Evolutionary conservation across 2,329 filamentous ascomycete species (phyloP).

Genomic region (Fusarium sp.): DNA sequence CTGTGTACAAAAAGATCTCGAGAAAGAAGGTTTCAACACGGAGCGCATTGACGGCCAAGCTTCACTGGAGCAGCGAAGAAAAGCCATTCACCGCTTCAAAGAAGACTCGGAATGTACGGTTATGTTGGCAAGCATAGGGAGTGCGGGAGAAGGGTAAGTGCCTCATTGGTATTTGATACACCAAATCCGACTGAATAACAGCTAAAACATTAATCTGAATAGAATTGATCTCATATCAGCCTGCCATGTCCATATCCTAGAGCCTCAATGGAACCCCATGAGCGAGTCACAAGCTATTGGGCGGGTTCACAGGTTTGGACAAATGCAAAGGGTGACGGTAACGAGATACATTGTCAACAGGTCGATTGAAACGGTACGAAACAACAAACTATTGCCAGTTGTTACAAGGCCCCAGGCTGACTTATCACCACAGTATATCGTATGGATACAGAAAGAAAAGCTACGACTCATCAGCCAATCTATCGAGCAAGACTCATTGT

Average conservation of each 20-base stretch:
- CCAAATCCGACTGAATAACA: too few relatives aligned
- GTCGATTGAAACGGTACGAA: conserved; percentile 46
- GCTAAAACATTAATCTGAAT: too few relatives aligned
- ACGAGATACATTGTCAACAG: conserved; percentile 45
- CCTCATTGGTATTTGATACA: too few relatives aligned
- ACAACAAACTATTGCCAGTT: too few relatives aligned
- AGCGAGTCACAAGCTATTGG: conserved; percentile 53
- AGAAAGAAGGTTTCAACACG: background rate
- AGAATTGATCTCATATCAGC: conserved; percentile 50
- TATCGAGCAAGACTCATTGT: background rate
- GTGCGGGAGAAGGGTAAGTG: conserved; percentile 6
- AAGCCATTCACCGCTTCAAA: background rate
- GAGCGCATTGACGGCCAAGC: conserved; percentile 3
- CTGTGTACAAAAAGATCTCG: background rate
- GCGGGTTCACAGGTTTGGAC: conserved; percentile 52
- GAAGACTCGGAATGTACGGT: background rate
- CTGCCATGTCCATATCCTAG: conserved; percentile 51
- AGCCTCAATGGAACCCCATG: conserved; percentile 56
- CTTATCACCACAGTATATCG: background rate
- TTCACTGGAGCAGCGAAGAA: background rate
- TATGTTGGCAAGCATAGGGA: conserved; percentile 12
- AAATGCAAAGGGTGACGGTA: conserved; percentile 45
- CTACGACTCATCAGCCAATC: background rate
- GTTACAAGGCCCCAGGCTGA: too few relatives aligned
- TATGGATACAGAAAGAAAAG: background rate